A percentile compares a stretch with the other conserved stretches of the same genome.
Conservation (phyloP, 164 flowering plant species). For the Litsea cubeba region DNA sequence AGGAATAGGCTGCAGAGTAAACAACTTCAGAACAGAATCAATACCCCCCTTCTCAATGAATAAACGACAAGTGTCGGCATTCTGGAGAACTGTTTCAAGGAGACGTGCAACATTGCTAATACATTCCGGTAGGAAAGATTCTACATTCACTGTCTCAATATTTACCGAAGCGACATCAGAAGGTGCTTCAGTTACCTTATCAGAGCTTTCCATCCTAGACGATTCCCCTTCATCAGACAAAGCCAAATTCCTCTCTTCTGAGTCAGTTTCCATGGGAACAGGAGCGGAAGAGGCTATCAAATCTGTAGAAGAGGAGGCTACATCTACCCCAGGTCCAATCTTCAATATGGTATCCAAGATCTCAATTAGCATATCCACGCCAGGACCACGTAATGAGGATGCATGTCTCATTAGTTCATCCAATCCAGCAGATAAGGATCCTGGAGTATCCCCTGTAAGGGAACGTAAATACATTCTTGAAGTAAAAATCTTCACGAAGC, state of each 20-base stretch:
- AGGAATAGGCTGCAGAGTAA: constrained; percentile 66
- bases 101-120: constrained; percentile 76
- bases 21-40: constrained; percentile 76
- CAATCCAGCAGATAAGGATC: constrained; percentile 69
- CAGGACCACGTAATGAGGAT: constrained; percentile 68
- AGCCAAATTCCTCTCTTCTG: constrained; percentile 43
- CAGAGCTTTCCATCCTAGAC: constrained; percentile 39
- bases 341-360: constrained; percentile 54
- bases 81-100: constrained; percentile 85
- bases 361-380: constrained; percentile 82
- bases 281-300: constrained; percentile 30
- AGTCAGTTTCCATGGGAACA: constrained; percentile 87
- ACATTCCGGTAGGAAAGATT: constrained; percentile 67
- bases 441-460: constrained; percentile 66
- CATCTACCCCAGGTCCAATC: constrained; percentile 59
- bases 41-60: constrained; percentile 91
- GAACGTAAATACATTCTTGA: constrained; percentile 66
- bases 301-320: constrained; percentile 33
- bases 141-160: constrained; percentile 42
- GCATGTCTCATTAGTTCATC: constrained; percentile 96
- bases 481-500: constrained; percentile 87
- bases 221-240: constrained; percentile 40
- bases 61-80: constrained; percentile 81
- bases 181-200: constrained; percentile 39
- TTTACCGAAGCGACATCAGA: constrained; percentile 43